Base-by-base conservation (phyloP, 1,139 yeast genomes). In the Barnettozyma hawaiiensis region DNA sequence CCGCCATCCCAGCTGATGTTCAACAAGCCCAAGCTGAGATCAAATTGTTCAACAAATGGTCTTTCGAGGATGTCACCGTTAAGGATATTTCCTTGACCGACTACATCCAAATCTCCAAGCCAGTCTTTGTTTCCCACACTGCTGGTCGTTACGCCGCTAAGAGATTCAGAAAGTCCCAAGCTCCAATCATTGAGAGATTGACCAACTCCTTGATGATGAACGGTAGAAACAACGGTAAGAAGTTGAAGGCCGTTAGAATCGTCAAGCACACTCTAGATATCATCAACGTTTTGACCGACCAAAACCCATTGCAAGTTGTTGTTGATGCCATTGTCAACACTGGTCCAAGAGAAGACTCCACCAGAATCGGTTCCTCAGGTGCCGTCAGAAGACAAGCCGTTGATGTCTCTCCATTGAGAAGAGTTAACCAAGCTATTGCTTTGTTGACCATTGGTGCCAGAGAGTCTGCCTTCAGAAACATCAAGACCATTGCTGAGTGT, bases 191-290 rank as follows among this genome's bases (percentile, higher is more conserved):
- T 64, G 99, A 94, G 83, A 92, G 99, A 83, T 82, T 94, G 72
- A 90, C 98, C 77, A 92, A 92, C 92, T 85, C 98, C 58, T 81
- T 94, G 70, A 94, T 94, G 98, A 94, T 94, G 98, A 89, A 94
- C 84, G 99, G 99, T 80, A 92, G 98, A 82, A 94, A 94, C 94
- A 94, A 94, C 84, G 99, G 99, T 84, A 94, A 94, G 84, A 94
- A 94, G 81, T 86, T 94, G 75, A 90, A 92, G 86, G 98, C 99
- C 66, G 97, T 92, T 64, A 90, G 97, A 84, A 94, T 94, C 71
- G 89, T 94, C 73, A 86, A 92, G 83, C 98, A 92, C 81, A 92
- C 98, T 65, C 78, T 92, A 70, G 98, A 92, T 75, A 94, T 94
- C 80, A 82, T 94, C 73, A 74, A 85, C 82, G 92, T 94, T 63